A percentile compares a stretch with the other conserved stretches of the same genome.
Conservation (phyloP, 2,329 filamentous ascomycete genomes). For the Paecilomyces fulvus region DNA sequence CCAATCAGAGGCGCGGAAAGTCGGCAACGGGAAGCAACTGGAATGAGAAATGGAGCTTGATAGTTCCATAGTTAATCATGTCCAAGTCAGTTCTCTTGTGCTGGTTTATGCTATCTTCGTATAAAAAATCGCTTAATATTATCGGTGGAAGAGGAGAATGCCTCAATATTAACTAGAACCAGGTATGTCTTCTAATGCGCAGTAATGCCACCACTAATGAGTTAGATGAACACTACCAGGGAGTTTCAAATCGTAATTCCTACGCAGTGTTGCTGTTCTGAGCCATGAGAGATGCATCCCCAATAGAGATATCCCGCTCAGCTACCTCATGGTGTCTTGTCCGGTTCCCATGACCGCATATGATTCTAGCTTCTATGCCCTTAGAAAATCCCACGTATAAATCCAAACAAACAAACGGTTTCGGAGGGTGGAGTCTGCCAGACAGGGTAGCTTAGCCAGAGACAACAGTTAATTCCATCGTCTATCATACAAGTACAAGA, state of each 20-base stretch:
- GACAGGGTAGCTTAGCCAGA: slow-evolving; percentile 20
- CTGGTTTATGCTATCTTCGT: neutral
- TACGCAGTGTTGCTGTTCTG: neutral
- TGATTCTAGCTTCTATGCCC: neutral
- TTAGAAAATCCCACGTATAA: neutral
- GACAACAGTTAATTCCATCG: slow-evolving; percentile 39
- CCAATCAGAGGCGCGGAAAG: slow-evolving; percentile 23
- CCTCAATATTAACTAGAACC: no score
- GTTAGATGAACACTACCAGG: neutral
- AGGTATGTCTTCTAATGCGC: no score
- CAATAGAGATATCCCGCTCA: neutral
- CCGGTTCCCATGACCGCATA: neutral
- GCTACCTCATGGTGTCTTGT: neutral
- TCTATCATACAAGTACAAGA: slow-evolving; percentile 39
- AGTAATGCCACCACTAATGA: neutral
- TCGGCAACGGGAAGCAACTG: neutral
- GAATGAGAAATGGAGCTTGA: neutral
- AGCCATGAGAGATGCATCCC: neutral
- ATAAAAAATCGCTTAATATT: no score
- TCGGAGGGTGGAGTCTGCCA: neutral
- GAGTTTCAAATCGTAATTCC: neutral
- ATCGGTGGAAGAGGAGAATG: no score
- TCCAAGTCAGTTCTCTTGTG: neutral
- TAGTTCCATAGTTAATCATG: neutral
- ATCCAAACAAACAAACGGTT: neutral